Evolutionary conservation across 2,329 filamentous ascomycete genomes (phyloP).

Genomic region (Hypoxylon sp.): DNA sequence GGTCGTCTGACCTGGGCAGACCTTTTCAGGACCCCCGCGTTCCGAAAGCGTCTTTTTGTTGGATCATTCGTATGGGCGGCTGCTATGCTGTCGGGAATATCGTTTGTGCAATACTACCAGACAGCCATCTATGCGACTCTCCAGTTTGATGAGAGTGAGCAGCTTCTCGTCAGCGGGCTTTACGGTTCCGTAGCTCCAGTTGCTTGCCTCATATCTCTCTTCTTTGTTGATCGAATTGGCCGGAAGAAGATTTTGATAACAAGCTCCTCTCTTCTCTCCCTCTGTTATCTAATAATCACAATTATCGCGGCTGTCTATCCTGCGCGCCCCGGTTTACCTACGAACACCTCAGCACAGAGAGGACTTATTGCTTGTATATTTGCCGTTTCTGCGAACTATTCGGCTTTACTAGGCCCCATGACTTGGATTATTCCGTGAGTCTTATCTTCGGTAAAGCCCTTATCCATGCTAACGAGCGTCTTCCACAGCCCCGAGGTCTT

Average conservation of each 20-base stretch:
- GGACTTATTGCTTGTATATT: conserved; percentile 61
- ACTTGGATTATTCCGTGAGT: conserved; percentile 61
- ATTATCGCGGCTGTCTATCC: conserved; percentile 58
- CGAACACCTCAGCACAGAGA: conserved; percentile 57
- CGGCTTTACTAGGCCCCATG: conserved; percentile 59
- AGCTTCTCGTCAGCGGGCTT: conserved; percentile 59
- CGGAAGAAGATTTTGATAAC: conserved; percentile 58
- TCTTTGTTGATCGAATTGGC: conserved; percentile 58
- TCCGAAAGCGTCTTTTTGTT: conserved; percentile 58
- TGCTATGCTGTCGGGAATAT: conserved; percentile 60
- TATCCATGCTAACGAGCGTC: not conserved
- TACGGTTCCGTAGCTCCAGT: conserved; percentile 59
- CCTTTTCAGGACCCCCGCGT: conserved; percentile 55
- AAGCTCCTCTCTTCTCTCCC: conserved; percentile 56
- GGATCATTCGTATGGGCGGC: conserved; percentile 60
- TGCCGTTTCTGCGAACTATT: conserved; percentile 58
- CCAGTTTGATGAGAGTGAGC: conserved; percentile 56
- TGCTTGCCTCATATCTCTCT: conserved; percentile 57
- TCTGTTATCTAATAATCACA: conserved; percentile 59
- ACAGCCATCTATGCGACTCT: conserved; percentile 61
- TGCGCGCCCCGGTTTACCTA: conserved; percentile 55
- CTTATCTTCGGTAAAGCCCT: not conserved
- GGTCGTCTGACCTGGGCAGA: conserved; percentile 54
- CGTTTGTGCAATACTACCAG: conserved; percentile 62
- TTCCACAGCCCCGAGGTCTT: conserved; percentile 58